A percentile compares a stretch with the other conserved stretches of the same genome.
These are phyloP conservation scores for Canavalia gladiata DNA, from an alignment of 306 rosid species.

Conservation along the genomic window DNA sequence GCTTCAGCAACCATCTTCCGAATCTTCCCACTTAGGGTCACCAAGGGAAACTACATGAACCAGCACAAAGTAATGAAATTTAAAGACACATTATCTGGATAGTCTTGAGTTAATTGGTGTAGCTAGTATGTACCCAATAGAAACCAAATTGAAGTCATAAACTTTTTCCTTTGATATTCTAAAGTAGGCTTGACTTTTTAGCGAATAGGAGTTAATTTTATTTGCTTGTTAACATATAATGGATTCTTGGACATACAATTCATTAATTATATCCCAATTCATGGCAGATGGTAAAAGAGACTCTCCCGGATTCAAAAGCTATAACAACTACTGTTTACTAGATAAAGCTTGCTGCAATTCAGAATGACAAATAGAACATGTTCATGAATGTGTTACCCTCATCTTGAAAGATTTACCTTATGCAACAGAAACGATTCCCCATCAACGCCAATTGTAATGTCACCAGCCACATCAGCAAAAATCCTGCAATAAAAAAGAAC, in stretches of 20 bases:
- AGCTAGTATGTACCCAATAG: constrained; percentile 16
- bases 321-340: constrained; percentile 8
- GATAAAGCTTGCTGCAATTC: neutral
- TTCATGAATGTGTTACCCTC: neutral
- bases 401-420: constrained; percentile 64
- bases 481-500: constrained; percentile 56
- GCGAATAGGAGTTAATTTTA: constrained; percentile 27
- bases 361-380: constrained; percentile 25
- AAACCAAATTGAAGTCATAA: constrained; percentile 25
- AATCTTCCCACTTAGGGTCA: constrained; percentile 86
- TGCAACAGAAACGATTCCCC: constrained; percentile 89
- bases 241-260: constrained; percentile 3
- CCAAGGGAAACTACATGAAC: constrained; percentile 79
- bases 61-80: constrained; percentile 25
- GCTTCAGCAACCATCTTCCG: constrained; percentile 83
- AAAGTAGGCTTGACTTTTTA: constrained; percentile 4
- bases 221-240: constrained; percentile 22
- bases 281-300: constrained; percentile 2
- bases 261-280: constrained; percentile 2
- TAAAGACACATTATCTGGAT: constrained; percentile 14
- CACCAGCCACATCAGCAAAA: constrained; percentile 94
- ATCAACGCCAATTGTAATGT: constrained; percentile 77
- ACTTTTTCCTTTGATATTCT: constrained; percentile 22
- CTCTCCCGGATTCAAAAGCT: neutral
- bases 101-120: constrained; percentile 29